Percentiles rank a stretch among this genome's conserved stretches.
phyloP scores from a whole-genome alignment of 129 eudicot genomes.

The Tagetes patula region DNA sequence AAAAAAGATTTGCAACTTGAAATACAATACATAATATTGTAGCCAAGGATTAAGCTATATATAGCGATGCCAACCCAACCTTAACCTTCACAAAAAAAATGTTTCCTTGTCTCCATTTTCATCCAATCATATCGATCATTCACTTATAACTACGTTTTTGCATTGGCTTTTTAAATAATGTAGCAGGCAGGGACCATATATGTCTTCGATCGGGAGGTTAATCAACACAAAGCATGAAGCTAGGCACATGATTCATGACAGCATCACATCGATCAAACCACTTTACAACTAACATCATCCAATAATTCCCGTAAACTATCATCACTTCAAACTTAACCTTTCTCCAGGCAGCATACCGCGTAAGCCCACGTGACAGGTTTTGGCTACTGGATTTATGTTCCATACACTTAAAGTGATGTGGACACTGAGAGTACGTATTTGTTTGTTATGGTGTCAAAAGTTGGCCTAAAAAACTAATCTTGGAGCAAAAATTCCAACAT shows the following conservation, averaged over 20 bases:
- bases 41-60: slow-evolving; percentile 21
- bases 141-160: slow-evolving; percentile 18
- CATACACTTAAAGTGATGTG: neutral
- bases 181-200: slow-evolving; percentile 43
- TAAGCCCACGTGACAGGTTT: slow-evolving; percentile 1
- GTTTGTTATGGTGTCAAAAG: slow-evolving; percentile 30
- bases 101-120: slow-evolving; percentile 38
- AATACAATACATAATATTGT: slow-evolving; percentile 1
- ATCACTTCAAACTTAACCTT: neutral
- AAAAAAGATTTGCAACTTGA: slow-evolving; percentile 32
- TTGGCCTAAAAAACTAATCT: too few relatives aligned
- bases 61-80: slow-evolving; percentile 28
- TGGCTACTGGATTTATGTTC: slow-evolving; percentile 7
- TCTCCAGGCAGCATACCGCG: neutral
- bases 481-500: too few relatives aligned
- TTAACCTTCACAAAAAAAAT: slow-evolving; percentile 34
- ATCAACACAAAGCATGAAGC: slow-evolving; percentile 14
- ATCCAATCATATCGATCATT: neutral
- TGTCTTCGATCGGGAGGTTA: slow-evolving; percentile 27
- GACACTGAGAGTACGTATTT: neutral
- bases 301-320: neutral
- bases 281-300: slow-evolving; percentile 5
- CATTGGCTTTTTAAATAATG: slow-evolving; percentile 25
- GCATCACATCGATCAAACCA: neutral
- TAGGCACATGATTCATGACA: slow-evolving; percentile 34